Evolutionary conservation across 176 grass and related monocot species (phyloP).

Genomic region (Aegilops sharonensis): DNA sequence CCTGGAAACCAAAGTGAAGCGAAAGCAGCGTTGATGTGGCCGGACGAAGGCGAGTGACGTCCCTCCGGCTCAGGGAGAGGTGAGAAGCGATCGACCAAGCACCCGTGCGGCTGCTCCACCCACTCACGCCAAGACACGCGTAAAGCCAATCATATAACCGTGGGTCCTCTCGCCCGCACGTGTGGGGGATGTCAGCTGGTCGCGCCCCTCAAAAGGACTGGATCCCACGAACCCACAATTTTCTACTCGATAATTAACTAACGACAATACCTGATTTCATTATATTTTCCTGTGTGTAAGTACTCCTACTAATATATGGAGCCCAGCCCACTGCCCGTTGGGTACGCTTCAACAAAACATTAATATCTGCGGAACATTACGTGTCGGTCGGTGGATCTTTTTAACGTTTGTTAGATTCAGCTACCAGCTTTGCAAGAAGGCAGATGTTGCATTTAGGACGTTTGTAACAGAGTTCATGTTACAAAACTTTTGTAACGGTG

Average conservation of each 20-base stretch:
- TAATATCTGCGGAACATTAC: too few species aligned
- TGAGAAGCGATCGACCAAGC: slow-evolving; percentile 26
- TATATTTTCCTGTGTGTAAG: too few species aligned
- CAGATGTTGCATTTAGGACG: too few species aligned
- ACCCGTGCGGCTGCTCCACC: slow-evolving; percentile 20
- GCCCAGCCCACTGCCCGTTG: too few species aligned
- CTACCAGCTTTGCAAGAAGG: too few species aligned
- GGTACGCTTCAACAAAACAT: too few species aligned
- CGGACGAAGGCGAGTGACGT: background rate
- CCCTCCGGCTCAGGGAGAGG: background rate
- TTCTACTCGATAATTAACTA: background rate
- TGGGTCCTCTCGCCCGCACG: slow-evolving; percentile 10
- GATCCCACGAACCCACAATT: background rate
- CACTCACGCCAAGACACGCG: slow-evolving; percentile 11
- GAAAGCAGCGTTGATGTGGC: slow-evolving; percentile 19
- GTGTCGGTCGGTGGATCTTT: too few species aligned
- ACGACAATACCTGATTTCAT: background rate
- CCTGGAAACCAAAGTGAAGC: background rate
- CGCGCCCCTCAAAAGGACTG: background rate
- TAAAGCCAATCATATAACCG: background rate
- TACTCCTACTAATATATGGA: too few species aligned
- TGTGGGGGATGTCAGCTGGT: slow-evolving; percentile 40
- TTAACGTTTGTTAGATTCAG: too few species aligned
- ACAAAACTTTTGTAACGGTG: too few species aligned
- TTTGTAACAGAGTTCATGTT: too few species aligned